Evolutionary conservation across 2,329 filamentous ascomycete species (phyloP).

Genomic region (Trichophyton mentagrophytes): DNA sequence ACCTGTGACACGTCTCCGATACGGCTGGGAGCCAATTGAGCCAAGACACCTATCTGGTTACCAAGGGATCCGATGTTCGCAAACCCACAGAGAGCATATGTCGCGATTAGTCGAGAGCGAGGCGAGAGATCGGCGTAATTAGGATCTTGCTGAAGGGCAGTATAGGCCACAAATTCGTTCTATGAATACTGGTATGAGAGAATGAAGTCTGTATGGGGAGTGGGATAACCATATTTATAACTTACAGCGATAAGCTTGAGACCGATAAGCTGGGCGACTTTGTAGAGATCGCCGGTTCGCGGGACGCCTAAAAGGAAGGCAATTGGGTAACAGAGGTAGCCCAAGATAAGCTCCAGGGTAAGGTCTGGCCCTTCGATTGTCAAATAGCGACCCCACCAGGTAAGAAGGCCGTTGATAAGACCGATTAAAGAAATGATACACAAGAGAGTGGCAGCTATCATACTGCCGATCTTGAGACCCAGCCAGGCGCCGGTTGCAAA

Average conservation of each 20-base stretch:
- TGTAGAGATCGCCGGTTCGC: constrained; percentile 50
- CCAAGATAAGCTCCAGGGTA: constrained; percentile 61
- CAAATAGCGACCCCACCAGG: constrained; percentile 73
- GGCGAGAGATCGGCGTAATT: constrained; percentile 48
- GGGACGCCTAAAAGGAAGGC: constrained; percentile 72
- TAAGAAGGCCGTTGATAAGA: constrained; percentile 62
- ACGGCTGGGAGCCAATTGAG: constrained; percentile 63
- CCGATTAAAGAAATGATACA: constrained; percentile 69
- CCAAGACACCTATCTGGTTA: constrained; percentile 78
- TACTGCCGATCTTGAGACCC: constrained; percentile 73
- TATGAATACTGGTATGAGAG: constrained; percentile 15
- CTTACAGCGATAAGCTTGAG: constrained; percentile 65
- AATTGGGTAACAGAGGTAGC: constrained; percentile 65
- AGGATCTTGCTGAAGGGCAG: constrained; percentile 39
- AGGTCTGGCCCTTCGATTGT: constrained; percentile 58
- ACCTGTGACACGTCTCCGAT: constrained; percentile 63
- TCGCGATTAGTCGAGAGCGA: constrained; percentile 68
- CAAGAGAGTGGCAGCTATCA: constrained; percentile 66
- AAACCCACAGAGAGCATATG: constrained; percentile 69
- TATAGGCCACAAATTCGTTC: constrained; percentile 72
- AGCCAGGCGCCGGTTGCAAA: constrained; percentile 77
- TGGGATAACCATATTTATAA: constrained; percentile 12
- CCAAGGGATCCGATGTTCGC: constrained; percentile 80
- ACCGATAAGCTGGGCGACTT: constrained; percentile 67
- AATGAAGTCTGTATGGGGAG: constrained; percentile 8